A percentile compares a stretch with the other conserved stretches of the same genome.
These are phyloP conservation scores for Salvia splendens DNA, from an alignment of 257 asterid species.

Conservation along the genomic window DNA sequence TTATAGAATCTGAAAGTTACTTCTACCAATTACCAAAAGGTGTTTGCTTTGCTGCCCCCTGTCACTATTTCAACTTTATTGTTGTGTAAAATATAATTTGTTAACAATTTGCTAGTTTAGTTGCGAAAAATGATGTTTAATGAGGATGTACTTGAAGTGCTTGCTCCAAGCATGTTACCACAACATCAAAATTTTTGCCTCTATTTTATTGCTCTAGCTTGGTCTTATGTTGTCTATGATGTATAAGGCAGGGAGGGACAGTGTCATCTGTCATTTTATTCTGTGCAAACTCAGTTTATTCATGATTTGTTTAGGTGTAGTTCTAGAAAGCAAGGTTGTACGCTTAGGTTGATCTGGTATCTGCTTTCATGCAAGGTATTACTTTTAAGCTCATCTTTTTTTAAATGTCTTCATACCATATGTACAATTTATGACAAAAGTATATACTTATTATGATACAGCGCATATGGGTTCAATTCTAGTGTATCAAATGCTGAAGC, in stretches of 20 bases:
- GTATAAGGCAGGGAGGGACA: neutral
- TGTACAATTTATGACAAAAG: neutral
- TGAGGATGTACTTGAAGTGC: slow-evolving; percentile 10
- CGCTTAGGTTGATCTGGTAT: neutral
- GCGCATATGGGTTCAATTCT: neutral
- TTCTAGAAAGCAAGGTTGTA: slow-evolving; percentile 11
- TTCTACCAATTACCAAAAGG: neutral
- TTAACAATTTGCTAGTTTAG: neutral
- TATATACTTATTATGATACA: neutral
- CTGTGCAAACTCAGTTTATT: slow-evolving; percentile 8
- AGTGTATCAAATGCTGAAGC: neutral
- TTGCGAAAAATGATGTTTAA: neutral
- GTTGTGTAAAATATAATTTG: neutral
- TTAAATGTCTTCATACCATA: neutral
- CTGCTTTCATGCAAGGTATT: neutral
- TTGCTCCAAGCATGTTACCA: too few species aligned
- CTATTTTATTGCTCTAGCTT: slow-evolving; percentile 5
- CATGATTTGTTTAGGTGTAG: slow-evolving; percentile 17
- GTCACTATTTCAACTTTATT: neutral
- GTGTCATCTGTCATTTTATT: slow-evolving; percentile 6
- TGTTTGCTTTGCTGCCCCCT: neutral
- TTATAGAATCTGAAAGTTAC: slow-evolving; percentile 4
- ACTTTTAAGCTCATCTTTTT: slow-evolving; percentile 7
- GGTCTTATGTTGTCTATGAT: slow-evolving; percentile 1
- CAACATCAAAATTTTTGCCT: neutral